phyloP scores from a whole-genome alignment of 371 early-diverging fungal genomes.

The Batkoa obscura region DNA sequence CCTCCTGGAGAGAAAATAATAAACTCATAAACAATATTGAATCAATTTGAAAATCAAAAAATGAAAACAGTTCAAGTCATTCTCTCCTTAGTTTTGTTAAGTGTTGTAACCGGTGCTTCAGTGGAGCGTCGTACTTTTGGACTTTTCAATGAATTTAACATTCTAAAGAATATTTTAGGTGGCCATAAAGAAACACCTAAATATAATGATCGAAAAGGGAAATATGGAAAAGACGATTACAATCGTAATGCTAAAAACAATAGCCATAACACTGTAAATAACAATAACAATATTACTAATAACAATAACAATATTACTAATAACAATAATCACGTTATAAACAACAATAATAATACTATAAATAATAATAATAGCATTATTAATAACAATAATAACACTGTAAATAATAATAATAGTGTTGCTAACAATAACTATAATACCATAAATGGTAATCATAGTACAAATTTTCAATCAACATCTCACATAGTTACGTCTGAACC shows the following conservation, averaged over 20 bases:
- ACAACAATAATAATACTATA: constrained; percentile 8
- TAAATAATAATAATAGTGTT: constrained; percentile 10
- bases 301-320: neutral
- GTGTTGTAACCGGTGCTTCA: neutral
- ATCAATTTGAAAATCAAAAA: too few relatives aligned
- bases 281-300: constrained; percentile 3
- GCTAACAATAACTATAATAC: constrained; percentile 9
- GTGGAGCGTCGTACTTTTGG: neutral
- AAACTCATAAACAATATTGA: too few relatives aligned
- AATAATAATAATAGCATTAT: constrained; percentile 8
- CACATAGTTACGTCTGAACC: too few relatives aligned
- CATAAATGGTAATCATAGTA: constrained; percentile 1
- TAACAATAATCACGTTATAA: neutral
- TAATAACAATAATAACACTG: constrained; percentile 7
- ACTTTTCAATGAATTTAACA: neutral
- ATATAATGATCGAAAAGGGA: neutral
- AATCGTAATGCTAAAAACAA: neutral
- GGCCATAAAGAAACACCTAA: neutral
- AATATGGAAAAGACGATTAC: neutral
- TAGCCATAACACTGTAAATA: constrained; percentile 8
- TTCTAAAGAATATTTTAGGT: neutral
- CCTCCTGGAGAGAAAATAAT: too few relatives aligned
- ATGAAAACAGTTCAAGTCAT: too few relatives aligned
- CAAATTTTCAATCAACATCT: too few relatives aligned
- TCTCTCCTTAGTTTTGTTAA: too few relatives aligned